phyloP scores from a whole-genome alignment of 345 rosid species.

The Eucalyptus tenuipes region DNA sequence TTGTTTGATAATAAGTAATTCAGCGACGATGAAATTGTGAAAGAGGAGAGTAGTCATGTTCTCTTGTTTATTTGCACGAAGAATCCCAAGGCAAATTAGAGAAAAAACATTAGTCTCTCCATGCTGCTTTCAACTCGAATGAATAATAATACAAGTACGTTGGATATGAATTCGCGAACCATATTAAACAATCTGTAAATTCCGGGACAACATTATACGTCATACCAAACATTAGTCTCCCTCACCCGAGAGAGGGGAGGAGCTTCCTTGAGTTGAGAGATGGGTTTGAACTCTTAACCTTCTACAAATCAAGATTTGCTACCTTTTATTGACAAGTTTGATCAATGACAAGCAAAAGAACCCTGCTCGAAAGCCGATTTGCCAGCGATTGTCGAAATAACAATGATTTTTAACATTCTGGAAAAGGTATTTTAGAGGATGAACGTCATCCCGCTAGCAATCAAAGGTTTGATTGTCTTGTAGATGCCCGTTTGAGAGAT shows the following conservation, averaged over 20 bases:
- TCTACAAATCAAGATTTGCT: neutral
- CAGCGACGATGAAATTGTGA: neutral
- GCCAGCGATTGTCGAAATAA: neutral
- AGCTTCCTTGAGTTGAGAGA: no score
- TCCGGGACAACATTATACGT: no score
- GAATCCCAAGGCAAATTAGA: neutral
- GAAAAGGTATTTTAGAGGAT: neutral
- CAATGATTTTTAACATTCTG: neutral
- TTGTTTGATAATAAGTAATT: neutral
- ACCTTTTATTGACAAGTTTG: neutral
- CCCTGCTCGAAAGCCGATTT: neutral
- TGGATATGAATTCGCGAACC: rapidly evolving
- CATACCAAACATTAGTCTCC: no score
- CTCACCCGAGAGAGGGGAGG: no score
- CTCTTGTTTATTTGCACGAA: neutral
- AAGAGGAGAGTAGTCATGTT: neutral
- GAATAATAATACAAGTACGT: rapidly evolving
- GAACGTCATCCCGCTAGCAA: neutral
- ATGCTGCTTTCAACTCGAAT: neutral
- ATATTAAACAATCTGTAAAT: no score
- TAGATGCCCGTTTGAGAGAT: neutral
- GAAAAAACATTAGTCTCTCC: neutral
- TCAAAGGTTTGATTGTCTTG: neutral
- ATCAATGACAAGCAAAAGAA: neutral
- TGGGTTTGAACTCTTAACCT: neutral